These are phyloP conservation scores for Rhizophora mangle DNA, from an alignment of 345 rosid genomes.

Conservation along the genomic window DNA sequence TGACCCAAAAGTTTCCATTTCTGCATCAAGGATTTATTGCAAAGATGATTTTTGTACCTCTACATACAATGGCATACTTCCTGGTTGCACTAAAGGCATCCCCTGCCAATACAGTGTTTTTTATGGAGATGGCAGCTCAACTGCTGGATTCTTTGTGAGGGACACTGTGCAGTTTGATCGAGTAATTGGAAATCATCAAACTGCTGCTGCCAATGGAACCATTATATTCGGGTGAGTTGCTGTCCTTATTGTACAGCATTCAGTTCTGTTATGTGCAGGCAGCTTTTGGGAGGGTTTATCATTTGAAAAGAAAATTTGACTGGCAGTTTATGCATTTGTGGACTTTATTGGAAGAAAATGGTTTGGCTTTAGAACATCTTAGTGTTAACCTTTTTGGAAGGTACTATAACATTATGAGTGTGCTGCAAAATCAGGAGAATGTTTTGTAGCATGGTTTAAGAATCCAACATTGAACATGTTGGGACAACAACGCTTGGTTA, in stretches of 20 bases:
- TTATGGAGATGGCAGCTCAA: constrained; percentile 85
- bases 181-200: constrained; percentile 50
- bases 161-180: constrained; percentile 51
- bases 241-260: background rate
- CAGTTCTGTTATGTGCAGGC: background rate
- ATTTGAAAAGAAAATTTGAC: no score
- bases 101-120: constrained; percentile 57
- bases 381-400: no score
- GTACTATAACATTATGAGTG: no score
- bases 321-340: no score
- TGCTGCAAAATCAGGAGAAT: no score
- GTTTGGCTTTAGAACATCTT: no score
- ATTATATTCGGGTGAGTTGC: constrained; percentile 65
- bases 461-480: no score
- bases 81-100: constrained; percentile 45
- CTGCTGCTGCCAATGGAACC: constrained; percentile 45
- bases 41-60: constrained; percentile 54
- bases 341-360: no score
- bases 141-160: constrained; percentile 61
- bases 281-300: no score
- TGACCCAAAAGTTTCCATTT: constrained; percentile 45
- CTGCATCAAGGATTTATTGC: constrained; percentile 46
- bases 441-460: no score
- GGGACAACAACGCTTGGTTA: no score
- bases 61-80: constrained; percentile 35